These are phyloP conservation scores for Pseudogymnoascus sp. DNA, from an alignment of 2,329 filamentous ascomycete genomes.

Conservation along the genomic window DNA sequence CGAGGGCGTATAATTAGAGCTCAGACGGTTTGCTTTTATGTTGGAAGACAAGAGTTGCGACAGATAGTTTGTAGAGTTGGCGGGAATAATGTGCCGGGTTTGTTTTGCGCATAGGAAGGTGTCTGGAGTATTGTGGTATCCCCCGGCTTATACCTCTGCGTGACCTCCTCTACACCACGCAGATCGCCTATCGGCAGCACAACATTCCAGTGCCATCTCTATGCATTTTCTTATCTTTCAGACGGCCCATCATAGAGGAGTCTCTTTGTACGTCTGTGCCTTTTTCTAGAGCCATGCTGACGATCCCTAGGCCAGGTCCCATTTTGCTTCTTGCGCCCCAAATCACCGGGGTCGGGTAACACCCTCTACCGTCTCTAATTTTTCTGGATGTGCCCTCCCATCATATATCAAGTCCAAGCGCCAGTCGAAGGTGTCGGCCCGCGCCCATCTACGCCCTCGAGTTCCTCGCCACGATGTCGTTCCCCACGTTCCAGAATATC, in stretches of 20 bases:
- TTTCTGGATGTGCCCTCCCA: not conserved
- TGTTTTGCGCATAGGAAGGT: not conserved
- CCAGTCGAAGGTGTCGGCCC: not conserved
- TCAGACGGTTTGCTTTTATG: not conserved
- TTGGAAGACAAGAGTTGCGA: not conserved
- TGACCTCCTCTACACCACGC: not conserved
- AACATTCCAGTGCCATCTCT: not conserved
- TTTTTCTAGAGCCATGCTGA: not conserved
- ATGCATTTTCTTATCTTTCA: not conserved
- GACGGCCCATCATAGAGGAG: not conserved
- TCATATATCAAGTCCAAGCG: not conserved
- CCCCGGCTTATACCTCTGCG: not conserved
- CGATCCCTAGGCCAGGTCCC: not conserved
- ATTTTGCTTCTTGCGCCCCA: not conserved
- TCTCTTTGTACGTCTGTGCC: not conserved
- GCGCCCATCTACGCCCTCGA: not conserved
- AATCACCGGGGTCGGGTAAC: not conserved
- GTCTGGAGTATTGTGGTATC: not conserved
- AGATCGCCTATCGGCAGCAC: not conserved
- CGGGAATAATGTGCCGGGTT: not conserved
- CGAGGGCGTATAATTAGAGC: not conserved
- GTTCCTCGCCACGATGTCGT: not conserved
- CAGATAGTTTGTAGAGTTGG: not conserved
- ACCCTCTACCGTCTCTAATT: not conserved
- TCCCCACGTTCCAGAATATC: conserved; percentile 2